Conservation (phyloP, 495 filamentous ascomycete species). For the Collariella sp. region DNA sequence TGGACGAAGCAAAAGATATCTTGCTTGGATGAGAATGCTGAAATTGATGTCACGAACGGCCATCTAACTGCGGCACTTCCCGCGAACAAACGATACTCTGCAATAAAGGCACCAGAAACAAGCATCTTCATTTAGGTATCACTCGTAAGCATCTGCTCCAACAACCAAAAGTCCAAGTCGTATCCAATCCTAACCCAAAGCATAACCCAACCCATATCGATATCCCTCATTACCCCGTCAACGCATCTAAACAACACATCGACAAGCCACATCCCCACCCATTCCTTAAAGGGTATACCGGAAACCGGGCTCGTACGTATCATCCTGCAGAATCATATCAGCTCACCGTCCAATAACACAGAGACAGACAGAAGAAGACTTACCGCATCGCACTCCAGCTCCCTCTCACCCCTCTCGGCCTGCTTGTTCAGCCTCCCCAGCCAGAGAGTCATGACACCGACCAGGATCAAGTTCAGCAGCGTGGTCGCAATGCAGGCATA, state of each 20-base stretch:
- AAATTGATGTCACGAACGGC: too few relatives aligned
- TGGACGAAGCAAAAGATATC: too few relatives aligned
- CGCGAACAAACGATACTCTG: too few relatives aligned
- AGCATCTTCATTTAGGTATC: too few relatives aligned
- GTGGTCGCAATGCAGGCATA: constrained; percentile 38
- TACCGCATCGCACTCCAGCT: constrained; percentile 37
- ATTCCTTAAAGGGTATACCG: constrained; percentile 38
- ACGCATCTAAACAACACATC: neutral
- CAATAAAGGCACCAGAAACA: too few relatives aligned
- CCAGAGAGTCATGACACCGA: constrained; percentile 22
- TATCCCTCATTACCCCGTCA: neutral
- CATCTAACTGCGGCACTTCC: too few relatives aligned
- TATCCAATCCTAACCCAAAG: too few relatives aligned
- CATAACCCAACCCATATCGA: neutral
- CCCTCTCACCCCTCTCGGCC: constrained; percentile 38
- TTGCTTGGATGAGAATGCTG: too few relatives aligned
- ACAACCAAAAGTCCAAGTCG: too few relatives aligned
- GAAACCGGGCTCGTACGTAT: constrained; percentile 33
- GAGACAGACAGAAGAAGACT: constrained; percentile 10
- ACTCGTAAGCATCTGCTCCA: too few relatives aligned
- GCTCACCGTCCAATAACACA: neutral
- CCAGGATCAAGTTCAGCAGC: constrained; percentile 30
- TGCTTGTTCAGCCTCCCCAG: constrained; percentile 32
- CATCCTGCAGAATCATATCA: constrained; percentile 29
- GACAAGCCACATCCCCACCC: neutral